A percentile compares a stretch with the other conserved stretches of the same genome.
Evolutionary conservation across 2,329 filamentous ascomycete genomes (phyloP).

Genomic region (Xylaria digitata): DNA sequence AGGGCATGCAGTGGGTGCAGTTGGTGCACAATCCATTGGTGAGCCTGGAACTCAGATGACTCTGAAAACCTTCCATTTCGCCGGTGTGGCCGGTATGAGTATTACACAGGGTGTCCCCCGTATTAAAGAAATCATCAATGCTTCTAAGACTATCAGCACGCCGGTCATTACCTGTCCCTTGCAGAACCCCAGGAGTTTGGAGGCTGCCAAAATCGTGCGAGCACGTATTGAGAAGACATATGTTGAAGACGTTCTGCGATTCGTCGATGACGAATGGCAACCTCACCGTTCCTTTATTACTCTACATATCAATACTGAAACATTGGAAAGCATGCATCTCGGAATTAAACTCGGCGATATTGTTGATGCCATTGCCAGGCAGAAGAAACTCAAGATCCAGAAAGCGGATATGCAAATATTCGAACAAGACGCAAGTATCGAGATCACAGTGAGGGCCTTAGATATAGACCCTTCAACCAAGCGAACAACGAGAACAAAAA

Average conservation of each 20-base stretch:
- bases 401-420: conserved; percentile 72
- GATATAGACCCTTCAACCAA: conserved; percentile 62
- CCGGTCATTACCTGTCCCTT: conserved; percentile 91
- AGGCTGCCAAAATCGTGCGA: conserved; percentile 90
- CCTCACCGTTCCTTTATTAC: conserved; percentile 79
- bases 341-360: conserved; percentile 82
- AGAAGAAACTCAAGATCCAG: conserved; percentile 84
- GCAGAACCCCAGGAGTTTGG: conserved; percentile 77
- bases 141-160: conserved; percentile 91
- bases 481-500: conserved; percentile 60
- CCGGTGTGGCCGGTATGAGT: conserved; percentile 99
- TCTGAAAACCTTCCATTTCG: conserved; percentile 99
- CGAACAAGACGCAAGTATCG: conserved; percentile 68
- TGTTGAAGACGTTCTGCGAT: conserved; percentile 81
- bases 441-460: conserved; percentile 74
- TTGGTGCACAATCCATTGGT: conserved; percentile 97
- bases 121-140: conserved; percentile 99
- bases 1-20: conserved; percentile 93
- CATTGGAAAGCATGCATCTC: conserved; percentile 82
- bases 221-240: conserved; percentile 95
- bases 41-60: conserved; percentile 99
- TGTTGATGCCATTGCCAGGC: conserved; percentile 77
- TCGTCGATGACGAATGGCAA: conserved; percentile 91
- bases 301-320: conserved; percentile 82
- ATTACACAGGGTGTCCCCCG: conserved; percentile 98